These are phyloP conservation scores for Puccinia horiana DNA, from an alignment of 1,284 basidiomycete genomes.

Conservation along the genomic window DNA sequence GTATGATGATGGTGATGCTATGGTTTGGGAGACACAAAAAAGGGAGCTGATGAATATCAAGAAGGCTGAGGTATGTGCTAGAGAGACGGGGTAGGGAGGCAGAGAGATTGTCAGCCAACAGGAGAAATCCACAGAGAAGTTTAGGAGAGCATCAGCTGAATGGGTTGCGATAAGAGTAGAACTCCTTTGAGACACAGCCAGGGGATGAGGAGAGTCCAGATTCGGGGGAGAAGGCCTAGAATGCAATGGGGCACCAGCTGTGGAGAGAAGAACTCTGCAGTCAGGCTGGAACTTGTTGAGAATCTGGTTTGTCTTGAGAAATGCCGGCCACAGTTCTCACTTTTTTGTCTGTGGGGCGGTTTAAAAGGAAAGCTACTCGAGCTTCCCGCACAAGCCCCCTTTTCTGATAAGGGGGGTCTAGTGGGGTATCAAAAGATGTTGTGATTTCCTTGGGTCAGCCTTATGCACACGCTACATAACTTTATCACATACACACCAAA, in stretches of 20 bases:
- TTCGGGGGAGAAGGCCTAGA: neutral
- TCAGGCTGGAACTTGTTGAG: neutral
- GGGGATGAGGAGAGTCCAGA: neutral
- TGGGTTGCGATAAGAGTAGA: neutral
- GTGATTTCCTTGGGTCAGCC: too few species aligned
- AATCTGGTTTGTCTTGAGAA: neutral
- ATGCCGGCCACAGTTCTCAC: neutral
- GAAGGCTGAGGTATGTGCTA: neutral
- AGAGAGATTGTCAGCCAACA: neutral
- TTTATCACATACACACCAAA: too few species aligned
- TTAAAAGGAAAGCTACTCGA: neutral
- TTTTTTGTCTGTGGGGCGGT: neutral
- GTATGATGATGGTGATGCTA: constrained; percentile 4
- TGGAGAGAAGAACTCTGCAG: neutral
- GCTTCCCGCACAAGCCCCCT: neutral
- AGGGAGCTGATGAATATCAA: neutral
- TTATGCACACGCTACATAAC: too few species aligned
- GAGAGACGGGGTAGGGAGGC: neutral
- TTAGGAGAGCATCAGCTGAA: neutral
- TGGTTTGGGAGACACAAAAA: neutral
- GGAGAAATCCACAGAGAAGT: neutral
- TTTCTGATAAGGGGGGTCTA: neutral
- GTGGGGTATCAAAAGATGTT: too few species aligned
- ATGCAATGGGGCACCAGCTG: neutral
- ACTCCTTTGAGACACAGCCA: neutral